A percentile compares a stretch with the other conserved stretches of the same genome.
phyloP scores from a whole-genome alignment of 495 filamentous ascomycete genomes.

The Echria macrotheca region DNA sequence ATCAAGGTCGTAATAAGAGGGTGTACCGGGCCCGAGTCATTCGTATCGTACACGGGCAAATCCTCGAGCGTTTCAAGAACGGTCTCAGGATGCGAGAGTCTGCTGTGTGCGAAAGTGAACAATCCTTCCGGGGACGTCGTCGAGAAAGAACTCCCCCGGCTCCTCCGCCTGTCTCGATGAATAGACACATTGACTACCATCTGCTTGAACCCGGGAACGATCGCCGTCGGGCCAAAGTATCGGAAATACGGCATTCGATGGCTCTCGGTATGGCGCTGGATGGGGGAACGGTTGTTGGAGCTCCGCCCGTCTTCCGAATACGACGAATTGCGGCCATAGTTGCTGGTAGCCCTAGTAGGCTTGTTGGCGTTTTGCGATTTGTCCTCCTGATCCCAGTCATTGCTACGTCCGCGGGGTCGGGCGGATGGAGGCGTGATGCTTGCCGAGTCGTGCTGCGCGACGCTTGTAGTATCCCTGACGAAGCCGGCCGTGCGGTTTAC shows the following conservation, averaged over 20 bases:
- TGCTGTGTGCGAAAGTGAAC: slow-evolving; percentile 11
- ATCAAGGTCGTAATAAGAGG: slow-evolving; percentile 68
- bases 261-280: slow-evolving; percentile 46
- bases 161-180: slow-evolving; percentile 40
- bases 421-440: slow-evolving; percentile 15
- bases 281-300: slow-evolving; percentile 36
- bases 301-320: slow-evolving; percentile 40
- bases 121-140: slow-evolving; percentile 34
- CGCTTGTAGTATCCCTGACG: slow-evolving; percentile 12
- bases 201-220: slow-evolving; percentile 87
- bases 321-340: slow-evolving; percentile 28
- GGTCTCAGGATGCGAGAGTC: slow-evolving; percentile 34
- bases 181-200: slow-evolving; percentile 75
- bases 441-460: slow-evolving; percentile 19
- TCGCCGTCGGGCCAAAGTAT: slow-evolving; percentile 84
- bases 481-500: slow-evolving; percentile 18
- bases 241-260: slow-evolving; percentile 78
- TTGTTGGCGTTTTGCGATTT: slow-evolving; percentile 19
- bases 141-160: slow-evolving; percentile 37
- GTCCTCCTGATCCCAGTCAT: slow-evolving; percentile 27
- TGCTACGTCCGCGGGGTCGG: slow-evolving; percentile 15
- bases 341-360: slow-evolving; percentile 13
- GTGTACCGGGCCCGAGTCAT: slow-evolving; percentile 59
- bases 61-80: slow-evolving; percentile 55
- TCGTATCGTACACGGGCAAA: slow-evolving; percentile 73